Base-by-base conservation (phyloP, 2,329 filamentous ascomycete genomes). In the Coleophoma eucalyptorum region DNA sequence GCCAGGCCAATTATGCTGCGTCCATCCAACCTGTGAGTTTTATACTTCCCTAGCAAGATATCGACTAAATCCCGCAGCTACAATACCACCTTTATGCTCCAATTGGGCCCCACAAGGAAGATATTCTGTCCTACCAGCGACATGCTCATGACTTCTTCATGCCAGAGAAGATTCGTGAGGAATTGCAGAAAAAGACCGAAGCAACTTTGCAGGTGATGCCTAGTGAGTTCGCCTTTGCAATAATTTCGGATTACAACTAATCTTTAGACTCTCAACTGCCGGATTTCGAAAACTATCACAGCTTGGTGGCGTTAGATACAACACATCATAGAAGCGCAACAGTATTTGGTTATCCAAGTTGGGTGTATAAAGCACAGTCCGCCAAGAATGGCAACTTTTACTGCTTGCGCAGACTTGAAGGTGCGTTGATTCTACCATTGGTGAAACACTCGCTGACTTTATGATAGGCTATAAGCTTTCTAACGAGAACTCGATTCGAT, bases 11-110 rank as follows among this genome's bases (percentile, higher is more conserved):
- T 11, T 86, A 78, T 62, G 66, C 72, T 11, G 67, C 76, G 49
- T 78, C 81, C 43, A 67, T 75, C 21, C 80, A 80, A 49, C 87
- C 87, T 19, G 82, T 85, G 68, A 64, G 76, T 63, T 11, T 34
- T 12, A 18, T 38, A 48, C 26, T 31, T 31, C 48, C 37, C 31
- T 10, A 21, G 6, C 13, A n/a, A 35, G 6, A 12, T 16, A 4
- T 15, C 2, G 26, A 51, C 63, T 65, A 48, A 66, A 50, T 18
- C 43, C 7, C 50, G n/a, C 54, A 87, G 83, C 80, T 91, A 5
- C 89, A 93, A 73, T 96, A 97, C 67, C 94, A 99, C 67, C 79
- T 96, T 12, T 99, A 99, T 68, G 89, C 90, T 32, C 91, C 92
- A 0, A 80, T 92, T 50, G 90, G 90, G 5, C 85, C 89, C n/a